Evolutionary conservation across 129 eudicot species (phyloP), one percentile per base, ranked within the genome.

Genomic region (Glebionis coronaria): DNA sequence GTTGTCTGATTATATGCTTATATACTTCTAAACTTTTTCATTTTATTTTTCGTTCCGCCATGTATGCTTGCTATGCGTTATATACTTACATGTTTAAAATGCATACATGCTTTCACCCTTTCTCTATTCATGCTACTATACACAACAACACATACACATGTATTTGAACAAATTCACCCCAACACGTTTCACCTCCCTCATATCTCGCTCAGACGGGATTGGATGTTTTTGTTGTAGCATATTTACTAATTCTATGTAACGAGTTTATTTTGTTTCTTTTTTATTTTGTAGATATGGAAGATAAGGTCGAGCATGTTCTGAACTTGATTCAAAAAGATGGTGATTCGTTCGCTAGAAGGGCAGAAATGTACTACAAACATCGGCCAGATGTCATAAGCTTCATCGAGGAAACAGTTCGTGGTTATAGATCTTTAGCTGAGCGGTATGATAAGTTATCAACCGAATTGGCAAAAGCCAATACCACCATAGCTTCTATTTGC

Each of bases 321-420:
- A 81, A 79, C 70, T 88, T 94, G 58, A 80, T 94, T 18, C 75
- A 76, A 76, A 86, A 89, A 12, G 99, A 94, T 77, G 99, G 99
- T 40, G 99, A 94, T 44, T 89, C 99, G 5, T 94, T 94, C 56
- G 95, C 95, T 4, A 83, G 80, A 79, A 77, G 95, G 73, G 99
- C 99, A 19, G 99, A 94, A 65, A 94, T 94, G 99, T 94, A 94
- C 87, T 94, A 94, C 79, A 86, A 78, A 57, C 82, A 82, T 47
- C 71, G 99, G 71, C 99, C 99, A 8, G 97, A 89, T 64, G 63
- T 94, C 23, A 86, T 94, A 69, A 62, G 15, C 85, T 84, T 84
- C 25, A 85, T 89, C 0, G 99, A 94, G 54, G 99, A 94, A 69
- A 71, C 87, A 3, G 87, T 74, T 65, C 82, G 89, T 1, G 88